These are phyloP conservation scores for Jatropha curcas DNA, from an alignment of 345 rosid species.

Conservation along the genomic window DNA sequence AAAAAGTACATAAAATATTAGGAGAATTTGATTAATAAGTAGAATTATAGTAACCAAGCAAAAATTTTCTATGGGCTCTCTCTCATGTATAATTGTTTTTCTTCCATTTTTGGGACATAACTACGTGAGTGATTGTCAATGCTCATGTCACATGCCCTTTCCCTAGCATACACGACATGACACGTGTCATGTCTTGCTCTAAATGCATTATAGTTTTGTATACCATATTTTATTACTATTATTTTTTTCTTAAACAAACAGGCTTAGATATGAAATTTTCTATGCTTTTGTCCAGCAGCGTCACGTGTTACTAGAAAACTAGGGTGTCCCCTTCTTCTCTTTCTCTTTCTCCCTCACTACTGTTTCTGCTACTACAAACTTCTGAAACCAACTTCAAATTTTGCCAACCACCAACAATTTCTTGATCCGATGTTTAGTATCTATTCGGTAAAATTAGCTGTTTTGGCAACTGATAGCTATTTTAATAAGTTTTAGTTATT, in stretches of 20 bases:
- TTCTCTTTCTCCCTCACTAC: background rate
- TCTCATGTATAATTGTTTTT: slow-evolving; percentile 29
- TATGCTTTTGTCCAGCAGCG: slow-evolving; percentile 28
- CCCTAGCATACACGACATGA: slow-evolving; percentile 51
- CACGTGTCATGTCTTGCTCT: slow-evolving; percentile 52
- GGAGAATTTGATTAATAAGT: too few species aligned
- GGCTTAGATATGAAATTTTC: slow-evolving; percentile 21
- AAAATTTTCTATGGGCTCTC: background rate
- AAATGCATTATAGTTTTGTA: slow-evolving; percentile 22
- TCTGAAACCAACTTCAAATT: slow-evolving; percentile 19
- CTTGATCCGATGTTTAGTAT: slow-evolving; percentile 17
- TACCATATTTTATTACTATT: too few species aligned
- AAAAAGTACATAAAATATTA: too few species aligned
- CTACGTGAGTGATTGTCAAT: slow-evolving; percentile 39
- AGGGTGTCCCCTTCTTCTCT: slow-evolving; percentile 4
- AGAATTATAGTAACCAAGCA: background rate
- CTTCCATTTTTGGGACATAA: slow-evolving; percentile 39
- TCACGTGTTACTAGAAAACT: slow-evolving; percentile 35
- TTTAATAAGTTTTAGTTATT: too few species aligned
- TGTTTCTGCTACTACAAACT: background rate
- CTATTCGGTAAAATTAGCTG: too few species aligned
- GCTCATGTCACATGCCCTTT: slow-evolving; percentile 47
- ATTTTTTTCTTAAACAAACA: slow-evolving; percentile 6
- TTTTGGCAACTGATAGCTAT: too few species aligned
- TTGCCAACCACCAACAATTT: slow-evolving; percentile 34